Base-by-base conservation (phyloP, 768 basidiomycete species). In the Lactarius evosmus region DNA sequence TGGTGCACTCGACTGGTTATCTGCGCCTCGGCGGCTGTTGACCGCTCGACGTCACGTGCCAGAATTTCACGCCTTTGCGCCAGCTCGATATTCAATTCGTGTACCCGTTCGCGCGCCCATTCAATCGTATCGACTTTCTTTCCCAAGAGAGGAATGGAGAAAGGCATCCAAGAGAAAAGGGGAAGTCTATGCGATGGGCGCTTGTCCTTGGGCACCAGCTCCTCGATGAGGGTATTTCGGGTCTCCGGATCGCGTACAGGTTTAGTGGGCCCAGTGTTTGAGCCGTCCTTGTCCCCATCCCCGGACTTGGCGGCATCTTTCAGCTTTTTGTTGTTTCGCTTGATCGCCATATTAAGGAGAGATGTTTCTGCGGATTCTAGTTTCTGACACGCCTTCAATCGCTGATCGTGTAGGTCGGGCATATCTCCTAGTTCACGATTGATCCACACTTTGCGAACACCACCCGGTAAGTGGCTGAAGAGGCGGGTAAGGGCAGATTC, bases 111-210 rank as follows among this genome's bases (percentile, higher is more conserved):
- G 33, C 91, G 80, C 22, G 87, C 85, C 94, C 95, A 97, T 2
- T 94, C 87, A 71, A 98, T 94, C 3, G 90, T 84, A 76, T 98
- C 97, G 17, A 98, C 95, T 74, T 96, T 90, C 73, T 92, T 74
- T 8, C 97, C 97, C 3, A 85, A 76, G 29, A 96, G 78, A 1
- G 85, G 84, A 29, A 89, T 75, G 9, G 80, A 78, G 62, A 84
- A 82, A 0, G 82, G 83, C 51, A 85, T 41, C 67, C 70, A 75
- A 71, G 81, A 81, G 9, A 85, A 79, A 14, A 62, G 72, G 19
- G 74, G 82, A 7, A 95, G 83, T 50, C 87, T 85, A 72, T 93
- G 92, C 0, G 85, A 84, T 0, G 96, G 97, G 2, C 96, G 84
- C 69, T 91, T 78, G 29, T 82, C 80, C 25, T 74, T 76, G 1